Percentiles rank a stretch among this genome's conserved stretches.
Conservation (phyloP, 2,329 filamentous ascomycete genomes). For the Pseudomassariella vexata region DNA sequence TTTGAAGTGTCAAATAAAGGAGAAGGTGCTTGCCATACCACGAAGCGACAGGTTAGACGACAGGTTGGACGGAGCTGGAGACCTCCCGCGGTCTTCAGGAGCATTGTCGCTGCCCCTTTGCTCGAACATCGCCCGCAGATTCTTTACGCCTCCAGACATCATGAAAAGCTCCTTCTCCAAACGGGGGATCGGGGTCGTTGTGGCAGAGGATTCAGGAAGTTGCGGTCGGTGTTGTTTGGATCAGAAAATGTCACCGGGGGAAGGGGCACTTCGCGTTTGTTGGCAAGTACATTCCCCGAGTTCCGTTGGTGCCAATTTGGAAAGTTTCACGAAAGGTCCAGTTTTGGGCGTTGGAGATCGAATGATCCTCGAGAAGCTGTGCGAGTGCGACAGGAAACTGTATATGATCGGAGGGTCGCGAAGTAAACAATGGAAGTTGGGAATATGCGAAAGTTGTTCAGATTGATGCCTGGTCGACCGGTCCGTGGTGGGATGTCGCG, state of each 20-base stretch:
- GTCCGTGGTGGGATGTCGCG: slow-evolving; percentile 10
- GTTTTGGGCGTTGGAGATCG: too few relatives aligned
- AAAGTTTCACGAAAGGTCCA: too few relatives aligned
- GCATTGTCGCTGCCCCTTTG: slow-evolving; percentile 60
- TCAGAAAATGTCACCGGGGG: slow-evolving; percentile 17
- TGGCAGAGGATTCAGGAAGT: slow-evolving; percentile 9
- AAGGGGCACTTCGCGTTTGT: slow-evolving; percentile 15
- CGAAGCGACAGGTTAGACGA: too few relatives aligned
- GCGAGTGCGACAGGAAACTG: too few relatives aligned
- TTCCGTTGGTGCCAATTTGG: too few relatives aligned
- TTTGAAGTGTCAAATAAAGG: too few relatives aligned
- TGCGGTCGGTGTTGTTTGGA: slow-evolving; percentile 19
- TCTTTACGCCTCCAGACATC: slow-evolving; percentile 67
- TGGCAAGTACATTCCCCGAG: slow-evolving; percentile 15
- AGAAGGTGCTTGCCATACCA: too few relatives aligned
- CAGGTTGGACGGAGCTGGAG: slow-evolving; percentile 45
- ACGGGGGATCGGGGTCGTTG: slow-evolving; percentile 19
- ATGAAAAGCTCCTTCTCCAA: too few relatives aligned
- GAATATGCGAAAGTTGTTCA: background rate
- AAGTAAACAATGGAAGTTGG: too few relatives aligned
- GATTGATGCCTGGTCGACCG: too few relatives aligned
- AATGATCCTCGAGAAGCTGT: too few relatives aligned
- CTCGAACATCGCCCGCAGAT: slow-evolving; percentile 77
- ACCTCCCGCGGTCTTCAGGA: slow-evolving; percentile 61
- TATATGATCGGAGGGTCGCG: too few relatives aligned